Evolutionary conservation across 148 eudicot genomes (phyloP), one percentile per base, ranked within the genome.

Genomic region (Polygonum maritimum): DNA sequence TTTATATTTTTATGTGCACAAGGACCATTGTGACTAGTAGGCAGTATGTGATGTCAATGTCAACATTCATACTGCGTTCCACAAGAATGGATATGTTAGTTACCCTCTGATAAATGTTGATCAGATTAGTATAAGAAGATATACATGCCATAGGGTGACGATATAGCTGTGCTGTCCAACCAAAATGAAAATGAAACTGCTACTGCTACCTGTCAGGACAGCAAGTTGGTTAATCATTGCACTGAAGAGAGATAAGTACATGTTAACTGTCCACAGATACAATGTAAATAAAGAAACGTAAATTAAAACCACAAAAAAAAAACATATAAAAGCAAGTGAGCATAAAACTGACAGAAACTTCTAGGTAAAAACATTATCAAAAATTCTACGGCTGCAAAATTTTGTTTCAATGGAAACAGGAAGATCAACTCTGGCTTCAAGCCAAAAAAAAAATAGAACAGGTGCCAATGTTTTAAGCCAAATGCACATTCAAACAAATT

Each of bases 111-210:
- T 48, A 78, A 86, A 82, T 82, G 85, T 79, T 70, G 83, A 83
- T 79, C 84, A 87, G 77, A 82, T 80, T 83, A 90, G 89, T 85
- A 81, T 79, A 85, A 94, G 93, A 89, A 87, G 79, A 60, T 87
- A 86, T 92, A 94, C 98, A 94, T 94, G 94, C 83, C 83, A 86
- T 94, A 94, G 22, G 97, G 98, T 74, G 98, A 87, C 71, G 98
- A 81, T 60, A 90, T 78, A 81, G 87, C 80, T 71, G 88, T 77
- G 76, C 85, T 77, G 76, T 82, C 84, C 82, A 89, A 79, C 98
- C 96, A 92, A 81, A 78, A 85, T 63, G 92, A 89, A 85, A 90
- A 94, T 80, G 84, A 82, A 69, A 84, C 79, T 75, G 91, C 97
- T 71, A 85, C 84, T 74, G 91, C 90, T 57, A 84, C 90, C 98